These are phyloP conservation scores for Penicillium longicatenatum DNA, from an alignment of 495 filamentous ascomycete species.

Conservation along the genomic window DNA sequence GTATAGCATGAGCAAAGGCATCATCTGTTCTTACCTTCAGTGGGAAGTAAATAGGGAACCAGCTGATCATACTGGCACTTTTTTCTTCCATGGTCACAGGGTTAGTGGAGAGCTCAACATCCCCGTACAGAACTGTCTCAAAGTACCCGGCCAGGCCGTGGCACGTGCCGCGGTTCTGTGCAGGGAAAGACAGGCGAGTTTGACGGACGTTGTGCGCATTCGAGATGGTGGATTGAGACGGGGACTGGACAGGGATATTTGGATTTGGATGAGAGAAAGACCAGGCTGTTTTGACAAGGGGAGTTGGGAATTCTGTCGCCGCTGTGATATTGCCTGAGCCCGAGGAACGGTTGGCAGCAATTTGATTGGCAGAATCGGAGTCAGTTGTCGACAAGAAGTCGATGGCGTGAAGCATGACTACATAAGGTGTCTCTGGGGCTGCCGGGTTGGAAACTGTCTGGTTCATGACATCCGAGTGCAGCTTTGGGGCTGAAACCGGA, in stretches of 20 bases:
- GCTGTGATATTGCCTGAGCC: constrained; percentile 31
- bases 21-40: constrained; percentile 67
- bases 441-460: constrained; percentile 61
- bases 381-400: constrained; percentile 69
- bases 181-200: constrained; percentile 72
- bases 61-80: constrained; percentile 95
- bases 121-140: constrained; percentile 83
- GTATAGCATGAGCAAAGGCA: background rate
- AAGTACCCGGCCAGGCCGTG: constrained; percentile 96
- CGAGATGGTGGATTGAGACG: constrained; percentile 40
- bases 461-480: constrained; percentile 75
- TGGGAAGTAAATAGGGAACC: constrained; percentile 99
- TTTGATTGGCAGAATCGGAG: constrained; percentile 16
- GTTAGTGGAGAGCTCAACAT: constrained; percentile 87
- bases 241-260: constrained; percentile 39
- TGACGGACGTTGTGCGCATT: constrained; percentile 89
- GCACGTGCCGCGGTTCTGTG: constrained; percentile 73
- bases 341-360: constrained; percentile 30
- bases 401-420: constrained; percentile 86
- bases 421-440: constrained; percentile 84
- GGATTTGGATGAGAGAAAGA: constrained; percentile 51
- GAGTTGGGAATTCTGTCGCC: constrained; percentile 34
- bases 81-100: constrained; percentile 90
- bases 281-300: constrained; percentile 49
- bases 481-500: constrained; percentile 84